Evolutionary conservation across 2,329 filamentous ascomycete genomes (phyloP), one percentile per base, ranked within the genome.

Genomic region (Venturia pyrina): DNA sequence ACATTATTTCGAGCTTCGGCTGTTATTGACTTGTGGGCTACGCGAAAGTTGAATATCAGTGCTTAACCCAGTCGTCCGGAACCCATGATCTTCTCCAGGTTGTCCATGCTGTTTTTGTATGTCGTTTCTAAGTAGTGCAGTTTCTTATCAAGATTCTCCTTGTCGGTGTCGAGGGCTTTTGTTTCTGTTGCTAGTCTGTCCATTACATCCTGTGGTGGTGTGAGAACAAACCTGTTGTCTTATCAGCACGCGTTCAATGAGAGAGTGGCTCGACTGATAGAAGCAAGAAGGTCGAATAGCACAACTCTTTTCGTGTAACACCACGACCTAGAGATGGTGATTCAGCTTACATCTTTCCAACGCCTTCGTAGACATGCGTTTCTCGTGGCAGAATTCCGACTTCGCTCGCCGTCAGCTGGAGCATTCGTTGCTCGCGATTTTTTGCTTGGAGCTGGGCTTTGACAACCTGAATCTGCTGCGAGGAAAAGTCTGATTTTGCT

Each of bases 121-220:
- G 95, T 98, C 66, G 91, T 96, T 80, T 98, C 93, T 57, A 98
- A 82, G 74, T 97, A 98, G 71, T 93, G 86, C 72, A 97, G 81
- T 76, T 91, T 92, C 83, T 98, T 96, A 70, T 90, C 87, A 69
- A 98, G 79, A 69, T 88, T 89, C 50, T 89, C 83, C 68, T 96
- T 86, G 71, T 97, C 93, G 37, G 84, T 82, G 71, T 92, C 89
- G 68, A 93, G 79, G 64, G 88, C 86, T 72, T 88, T 85, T 66
- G 87, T 87, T 78, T 97, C 92, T 57, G 82, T 80, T 46, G 87
- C 83, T 66, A 98, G 83, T 70, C 95, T 89, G 71, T 87, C 84
- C 73, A 91, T 87, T 70, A 98, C 85, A 24, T 87, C 84, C 24
- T 84, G 78, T 60, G 88, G 88, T 15, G 90, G 89, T 65, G 90